Evolutionary conservation across 2,329 filamentous ascomycete genomes (phyloP), one percentile per base, ranked within the genome.

Genomic region (Penicillium sp.): DNA sequence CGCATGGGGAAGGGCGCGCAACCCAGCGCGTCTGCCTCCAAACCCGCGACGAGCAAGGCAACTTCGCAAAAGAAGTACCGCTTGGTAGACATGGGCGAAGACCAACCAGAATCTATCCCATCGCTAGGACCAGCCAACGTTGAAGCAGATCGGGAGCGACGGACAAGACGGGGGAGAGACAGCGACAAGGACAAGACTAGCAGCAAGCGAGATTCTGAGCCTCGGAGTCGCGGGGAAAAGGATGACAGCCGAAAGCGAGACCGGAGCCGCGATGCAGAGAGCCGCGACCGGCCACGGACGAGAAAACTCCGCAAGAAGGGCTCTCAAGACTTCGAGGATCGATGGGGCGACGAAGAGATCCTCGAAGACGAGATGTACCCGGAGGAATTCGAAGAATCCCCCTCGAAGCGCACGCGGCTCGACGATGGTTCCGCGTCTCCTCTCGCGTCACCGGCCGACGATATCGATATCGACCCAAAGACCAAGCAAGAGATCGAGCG

Each of bases 271-370:
- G 68, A 68, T 28, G 55, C 61, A 6, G 66, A 64, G 41, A 63
- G 63, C 44, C 63, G 68, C 7, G 72, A 75, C 34, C 68, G 72
- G 19, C 69, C 70, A 51, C 70, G 71, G 24, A 70, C 72, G 15
- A 79, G 75, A 63, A 78, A 78, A 53, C 64, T 77, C 41, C 70
- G 79, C 48, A 71, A 71, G 51, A 69, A 74, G 53, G 74, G 75
- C 43, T 61, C 63, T 6, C 75, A 71, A 29, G 80, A 86, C 55
- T 84, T 85, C 56, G 85, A 89, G 42, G 85, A 89, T 61, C 75
- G 86, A 47, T 94, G 88, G 88, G 88, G 83, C 1, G 87, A 93
- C 59, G 85, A 90, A 62, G 85, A 87, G 58, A 53, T 66, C 3
- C 53, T 57, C 6, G 65, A 64, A 35, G 64, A 62, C n/a, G 68